phyloP scores from a whole-genome alignment of 208 protist species.

The Giardia duodenalis region DNA sequence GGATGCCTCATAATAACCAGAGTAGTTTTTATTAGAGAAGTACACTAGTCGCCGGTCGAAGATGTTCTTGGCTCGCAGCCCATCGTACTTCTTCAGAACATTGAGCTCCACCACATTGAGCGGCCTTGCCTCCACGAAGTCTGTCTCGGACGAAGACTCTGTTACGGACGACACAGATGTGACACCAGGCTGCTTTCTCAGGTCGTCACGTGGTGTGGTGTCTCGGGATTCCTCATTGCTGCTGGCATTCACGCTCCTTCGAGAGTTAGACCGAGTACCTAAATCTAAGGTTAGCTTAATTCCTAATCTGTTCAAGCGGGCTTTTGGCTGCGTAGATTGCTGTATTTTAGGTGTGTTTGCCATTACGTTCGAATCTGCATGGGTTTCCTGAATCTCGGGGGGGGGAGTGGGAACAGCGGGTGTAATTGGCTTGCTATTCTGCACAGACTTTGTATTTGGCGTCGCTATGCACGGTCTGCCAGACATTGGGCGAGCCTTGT shows the following conservation, averaged over 20 bases:
- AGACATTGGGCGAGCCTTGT: neutral
- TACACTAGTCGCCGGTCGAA: neutral
- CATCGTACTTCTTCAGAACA: neutral
- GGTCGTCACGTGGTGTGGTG: too few relatives aligned
- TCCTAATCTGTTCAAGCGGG: neutral
- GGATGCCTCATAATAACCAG: neutral
- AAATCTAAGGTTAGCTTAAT: neutral
- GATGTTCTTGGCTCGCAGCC: neutral
- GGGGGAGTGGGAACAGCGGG: neutral
- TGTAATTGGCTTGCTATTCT: neutral
- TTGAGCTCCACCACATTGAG: neutral
- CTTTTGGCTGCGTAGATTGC: neutral
- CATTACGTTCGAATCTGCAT: neutral
- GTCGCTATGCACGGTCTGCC: neutral
- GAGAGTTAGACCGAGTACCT: too few relatives aligned
- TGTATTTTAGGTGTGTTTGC: neutral
- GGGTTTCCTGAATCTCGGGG: neutral
- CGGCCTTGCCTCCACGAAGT: neutral
- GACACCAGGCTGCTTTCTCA: too few relatives aligned
- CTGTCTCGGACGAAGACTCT: neutral
- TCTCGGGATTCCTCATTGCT: neutral
- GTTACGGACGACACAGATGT: neutral
- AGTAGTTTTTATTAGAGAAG: neutral
- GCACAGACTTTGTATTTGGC: neutral
- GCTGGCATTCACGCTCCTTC: neutral